Conservation (phyloP, 768 basidiomycete genomes). For the Rhizopogon vulgaris region DNA sequence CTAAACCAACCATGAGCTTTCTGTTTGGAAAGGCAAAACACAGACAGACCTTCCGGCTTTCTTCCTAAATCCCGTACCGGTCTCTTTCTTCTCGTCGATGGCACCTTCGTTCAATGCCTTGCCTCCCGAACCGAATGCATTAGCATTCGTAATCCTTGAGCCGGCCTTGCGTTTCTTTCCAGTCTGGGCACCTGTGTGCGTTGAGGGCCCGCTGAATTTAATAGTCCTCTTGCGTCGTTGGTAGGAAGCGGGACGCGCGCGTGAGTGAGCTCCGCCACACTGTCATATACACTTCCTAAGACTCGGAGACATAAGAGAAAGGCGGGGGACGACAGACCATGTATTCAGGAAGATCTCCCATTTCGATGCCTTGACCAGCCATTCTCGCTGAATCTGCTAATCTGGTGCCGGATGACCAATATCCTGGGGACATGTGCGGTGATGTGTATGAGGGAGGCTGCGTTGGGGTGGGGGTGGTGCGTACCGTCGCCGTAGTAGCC, state of each 20-base stretch:
- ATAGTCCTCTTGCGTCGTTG: slow-evolving; percentile 30
- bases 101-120: slow-evolving; percentile 39
- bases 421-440: slow-evolving; percentile 39
- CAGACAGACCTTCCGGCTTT: slow-evolving; percentile 61
- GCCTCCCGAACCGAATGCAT: slow-evolving; percentile 56
- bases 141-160: slow-evolving; percentile 54
- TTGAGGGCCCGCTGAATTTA: slow-evolving; percentile 37
- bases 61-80: slow-evolving; percentile 65
- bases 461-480: background rate
- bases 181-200: slow-evolving; percentile 55
- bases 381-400: slow-evolving; percentile 58
- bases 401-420: slow-evolving; percentile 75
- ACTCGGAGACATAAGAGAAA: background rate
- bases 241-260: slow-evolving; percentile 46
- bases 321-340: slow-evolving; percentile 38
- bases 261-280: slow-evolving; percentile 78
- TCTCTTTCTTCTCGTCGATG: slow-evolving; percentile 29
- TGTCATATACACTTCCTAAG: slow-evolving; percentile 19
- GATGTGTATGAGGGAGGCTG: slow-evolving; percentile 2
- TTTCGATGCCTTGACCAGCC: slow-evolving; percentile 42
- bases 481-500: slow-evolving; percentile 83
- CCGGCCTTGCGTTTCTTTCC: slow-evolving; percentile 69
- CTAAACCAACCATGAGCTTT: slow-evolving; percentile 30
- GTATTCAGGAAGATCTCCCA: slow-evolving; percentile 68
- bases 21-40: background rate